phyloP scores from a whole-genome alignment of 768 basidiomycete genomes.

The Mycena floridula region DNA sequence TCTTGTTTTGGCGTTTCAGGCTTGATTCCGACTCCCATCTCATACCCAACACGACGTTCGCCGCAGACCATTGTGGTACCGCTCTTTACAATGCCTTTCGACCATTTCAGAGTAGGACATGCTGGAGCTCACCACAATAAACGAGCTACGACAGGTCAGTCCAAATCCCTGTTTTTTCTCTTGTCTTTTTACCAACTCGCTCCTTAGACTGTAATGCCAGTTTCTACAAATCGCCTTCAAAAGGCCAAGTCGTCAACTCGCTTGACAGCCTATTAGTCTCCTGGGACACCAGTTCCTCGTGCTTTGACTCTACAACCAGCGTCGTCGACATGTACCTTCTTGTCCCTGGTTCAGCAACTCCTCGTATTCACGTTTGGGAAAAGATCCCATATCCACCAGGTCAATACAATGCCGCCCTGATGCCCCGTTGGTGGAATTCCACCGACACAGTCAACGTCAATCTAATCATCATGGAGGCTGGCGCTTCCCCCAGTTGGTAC shows the following conservation, averaged over 20 bases:
- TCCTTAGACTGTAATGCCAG: not conserved
- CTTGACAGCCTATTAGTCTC: conserved; percentile 45
- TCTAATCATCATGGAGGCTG: conserved; percentile 48
- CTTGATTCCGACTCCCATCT: not conserved
- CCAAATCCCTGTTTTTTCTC: not conserved
- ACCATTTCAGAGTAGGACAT: no score
- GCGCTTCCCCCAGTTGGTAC: conserved; percentile 43
- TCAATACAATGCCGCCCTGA: conserved; percentile 40
- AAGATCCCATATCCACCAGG: conserved; percentile 43
- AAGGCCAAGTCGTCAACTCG: conserved; percentile 7
- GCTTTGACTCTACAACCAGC: conserved; percentile 35
- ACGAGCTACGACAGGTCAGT: no score
- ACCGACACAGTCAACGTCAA: conserved; percentile 45
- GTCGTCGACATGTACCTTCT: conserved; percentile 69
- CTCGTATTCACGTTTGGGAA: conserved; percentile 54
- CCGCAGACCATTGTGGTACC: no score
- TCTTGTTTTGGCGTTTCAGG: no score
- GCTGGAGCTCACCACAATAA: not conserved
- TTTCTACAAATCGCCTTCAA: not conserved
- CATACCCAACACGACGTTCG: not conserved
- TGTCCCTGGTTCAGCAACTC: conserved; percentile 34
- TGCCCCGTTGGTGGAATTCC: conserved; percentile 70
- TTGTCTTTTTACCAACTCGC: not conserved
- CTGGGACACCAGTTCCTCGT: conserved; percentile 66
- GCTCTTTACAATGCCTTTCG: conserved; percentile 1